Evolutionary conservation across 306 rosid species (phyloP), one percentile per base, ranked within the genome.

Genomic region (Vicia faba): DNA sequence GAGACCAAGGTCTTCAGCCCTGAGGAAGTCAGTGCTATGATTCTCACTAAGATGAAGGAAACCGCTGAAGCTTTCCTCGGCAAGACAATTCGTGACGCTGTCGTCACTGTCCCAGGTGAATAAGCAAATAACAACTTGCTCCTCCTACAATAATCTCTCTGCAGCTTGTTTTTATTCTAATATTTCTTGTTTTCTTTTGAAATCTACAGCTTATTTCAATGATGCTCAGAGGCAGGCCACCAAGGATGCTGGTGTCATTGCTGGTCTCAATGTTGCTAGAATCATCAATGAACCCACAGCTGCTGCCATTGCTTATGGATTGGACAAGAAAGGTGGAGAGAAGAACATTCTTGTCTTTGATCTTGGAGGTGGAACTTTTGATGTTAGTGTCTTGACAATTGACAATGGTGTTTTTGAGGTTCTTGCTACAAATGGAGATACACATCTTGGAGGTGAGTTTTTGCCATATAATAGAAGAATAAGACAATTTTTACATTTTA

Each of bases 161-260:
- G 61, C 39, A 5, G 50, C 49, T 25, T 18, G 20, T 11, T 13
- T 54, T 19, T n/a, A 20, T 14, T 43, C 58, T 58, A 61, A 25
- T 10, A 65, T 40, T 16, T 62, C 38, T 3, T 25, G 3, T 25
- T 62, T 48, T 69, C 4, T 18, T 49, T 28, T 75, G 57, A 44
- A 74, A 15, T 80, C 12, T 54, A 18, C 88, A 92, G 97, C 99
- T 40, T 95, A 95, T 83, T 95, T 95, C 73, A 95, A 95, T 55
- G 99, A 95, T 77, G 99, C 99, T 70, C 99, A 95, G 86, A 88
- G 99, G 80, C 97, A 95, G 80, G 99, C 97, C 65, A 95, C 99
- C 80, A 95, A 95, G 95, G 99, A 95, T 78, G 99, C 99, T 0
- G 97, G 99, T 70, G 79, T 86, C 60, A 95, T 90, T 65, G 92